Conservation (phyloP, 345 rosid genomes). For the Carallia pectinifolia region DNA sequence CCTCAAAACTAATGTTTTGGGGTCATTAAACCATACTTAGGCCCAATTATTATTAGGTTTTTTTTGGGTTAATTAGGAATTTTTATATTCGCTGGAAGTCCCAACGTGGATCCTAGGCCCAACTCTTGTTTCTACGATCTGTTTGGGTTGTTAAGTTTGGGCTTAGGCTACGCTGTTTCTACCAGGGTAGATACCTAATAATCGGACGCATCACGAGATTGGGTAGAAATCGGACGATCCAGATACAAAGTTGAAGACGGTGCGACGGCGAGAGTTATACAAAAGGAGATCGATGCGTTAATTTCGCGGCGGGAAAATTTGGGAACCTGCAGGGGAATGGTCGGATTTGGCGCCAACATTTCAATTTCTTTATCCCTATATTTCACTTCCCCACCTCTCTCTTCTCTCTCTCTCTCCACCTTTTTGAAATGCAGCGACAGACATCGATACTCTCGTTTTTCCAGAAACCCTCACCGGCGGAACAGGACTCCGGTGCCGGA, state of each 20-base stretch:
- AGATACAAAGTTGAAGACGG: background rate
- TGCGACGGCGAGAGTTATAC: background rate
- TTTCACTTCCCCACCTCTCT: background rate
- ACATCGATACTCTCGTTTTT: constrained; percentile 71
- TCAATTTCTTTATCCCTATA: background rate
- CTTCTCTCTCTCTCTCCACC: background rate
- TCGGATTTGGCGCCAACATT: constrained; percentile 19
- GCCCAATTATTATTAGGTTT: too few relatives aligned
- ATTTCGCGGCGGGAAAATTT: constrained; percentile 2
- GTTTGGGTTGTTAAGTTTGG: too few relatives aligned
- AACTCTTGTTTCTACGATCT: too few relatives aligned
- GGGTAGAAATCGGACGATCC: background rate
- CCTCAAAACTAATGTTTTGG: too few relatives aligned
- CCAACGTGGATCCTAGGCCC: too few relatives aligned
- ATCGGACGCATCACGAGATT: background rate
- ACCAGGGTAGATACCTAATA: too few relatives aligned
- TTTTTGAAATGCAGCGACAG: constrained; percentile 71
- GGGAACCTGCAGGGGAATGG: background rate
- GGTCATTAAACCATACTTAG: too few relatives aligned
- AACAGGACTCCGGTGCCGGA: constrained; percentile 25
- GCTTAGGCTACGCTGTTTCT: too few relatives aligned
- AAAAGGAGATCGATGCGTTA: background rate
- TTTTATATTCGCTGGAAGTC: too few relatives aligned
- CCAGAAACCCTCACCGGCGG: constrained; percentile 52
- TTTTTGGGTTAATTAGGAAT: too few relatives aligned